These are phyloP conservation scores for Teunomyces atbi DNA, from an alignment of 805 yeast genomes.

Conservation along the genomic window DNA sequence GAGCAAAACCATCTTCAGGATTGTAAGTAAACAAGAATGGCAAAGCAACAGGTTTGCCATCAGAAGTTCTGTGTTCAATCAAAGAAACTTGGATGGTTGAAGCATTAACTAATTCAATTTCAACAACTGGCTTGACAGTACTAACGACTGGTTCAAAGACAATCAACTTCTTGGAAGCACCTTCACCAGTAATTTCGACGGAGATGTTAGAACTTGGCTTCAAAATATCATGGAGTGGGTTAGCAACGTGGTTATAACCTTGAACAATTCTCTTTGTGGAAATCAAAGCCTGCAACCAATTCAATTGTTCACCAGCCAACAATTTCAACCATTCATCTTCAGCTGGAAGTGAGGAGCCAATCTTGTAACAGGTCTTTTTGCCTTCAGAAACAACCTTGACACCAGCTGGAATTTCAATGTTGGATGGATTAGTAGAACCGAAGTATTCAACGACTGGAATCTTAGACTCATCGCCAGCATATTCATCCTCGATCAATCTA, in stretches of 20 bases:
- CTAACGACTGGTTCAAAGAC: constrained; percentile 75
- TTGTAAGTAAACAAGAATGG: constrained; percentile 75
- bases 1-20: constrained; percentile 92
- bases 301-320: constrained; percentile 73
- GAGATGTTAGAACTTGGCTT: constrained; percentile 64
- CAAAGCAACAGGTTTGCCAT: constrained; percentile 68
- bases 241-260: constrained; percentile 72
- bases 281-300: constrained; percentile 92
- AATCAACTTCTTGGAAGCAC: constrained; percentile 57
- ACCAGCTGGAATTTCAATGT: constrained; percentile 26
- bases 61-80: constrained; percentile 87
- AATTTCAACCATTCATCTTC: constrained; percentile 65
- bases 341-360: constrained; percentile 35
- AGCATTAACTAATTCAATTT: constrained; percentile 50
- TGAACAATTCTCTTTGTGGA: constrained; percentile 80
- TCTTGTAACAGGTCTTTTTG: constrained; percentile 27
- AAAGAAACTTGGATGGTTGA: constrained; percentile 64
- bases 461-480: constrained; percentile 63
- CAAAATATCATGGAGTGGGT: constrained; percentile 78
- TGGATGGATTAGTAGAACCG: constrained; percentile 55
- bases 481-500: constrained; percentile 64
- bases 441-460: constrained; percentile 91
- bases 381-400: constrained; percentile 26
- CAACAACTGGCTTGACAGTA: constrained; percentile 62
- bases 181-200: constrained; percentile 55